Base-by-base conservation (phyloP, 202 grass and related monocot species). In the Setaria viridis region DNA sequence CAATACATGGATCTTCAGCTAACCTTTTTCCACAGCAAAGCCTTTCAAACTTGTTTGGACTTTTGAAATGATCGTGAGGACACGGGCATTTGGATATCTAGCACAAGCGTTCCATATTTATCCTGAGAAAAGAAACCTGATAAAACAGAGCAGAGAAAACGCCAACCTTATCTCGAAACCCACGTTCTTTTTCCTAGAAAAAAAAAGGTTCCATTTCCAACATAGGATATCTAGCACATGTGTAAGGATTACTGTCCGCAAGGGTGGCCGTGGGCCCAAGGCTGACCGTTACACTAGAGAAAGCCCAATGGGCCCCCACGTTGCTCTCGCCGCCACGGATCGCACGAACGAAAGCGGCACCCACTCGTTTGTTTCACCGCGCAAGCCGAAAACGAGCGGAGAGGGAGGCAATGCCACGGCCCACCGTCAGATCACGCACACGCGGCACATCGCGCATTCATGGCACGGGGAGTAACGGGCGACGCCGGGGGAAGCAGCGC, bases 381-480 rank as follows among this genome's bases (percentile, higher is more conserved):
- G 30, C 4, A 39, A 19, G 14, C 72, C 16, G 72, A 56, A 56
- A 75, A 75, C 72, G 47, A 81, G 79, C 7, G 64, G 79, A 67
- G 62, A 16, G 7, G 35, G 29, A 41, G 42, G 4, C 9, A 30
- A 62, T 34, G 68, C 68, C 35, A 47, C 69, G 69, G 11, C 60
- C 41, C 75, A 71, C 42, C 54, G 12, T 55, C 80, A 6, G 47
- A 54, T 37, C 74, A 53, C 63, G 14, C 63, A 1, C 42, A 8
- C 34, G 1, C 32, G 13, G 16, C 49, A 34, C 7, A 62, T 53
- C 73, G 33, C 73, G 1, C 49, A n/a, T 15, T 71, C 57, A 91
- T 84, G 81, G 55, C 56, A 66, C 56, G 5, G 37, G 89, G 53
- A 81, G 76, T 57, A 64, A 59, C 70, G 49, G 66, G n/a, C 47